Conservation (phyloP, 2,329 filamentous ascomycete genomes). For the Volutella citrinella region DNA sequence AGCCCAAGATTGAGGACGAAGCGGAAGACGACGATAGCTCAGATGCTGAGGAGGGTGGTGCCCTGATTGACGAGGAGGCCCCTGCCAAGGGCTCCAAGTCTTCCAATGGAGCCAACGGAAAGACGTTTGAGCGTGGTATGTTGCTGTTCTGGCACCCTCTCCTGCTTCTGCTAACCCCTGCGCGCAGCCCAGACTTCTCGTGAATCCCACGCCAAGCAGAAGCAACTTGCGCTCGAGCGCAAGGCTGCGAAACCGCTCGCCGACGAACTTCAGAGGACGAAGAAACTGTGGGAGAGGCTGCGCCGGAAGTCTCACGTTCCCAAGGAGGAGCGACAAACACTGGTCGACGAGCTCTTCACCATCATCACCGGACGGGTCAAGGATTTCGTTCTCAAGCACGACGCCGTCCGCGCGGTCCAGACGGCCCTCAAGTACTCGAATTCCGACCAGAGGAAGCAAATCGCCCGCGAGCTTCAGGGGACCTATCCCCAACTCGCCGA, state of each 20-base stretch:
- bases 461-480: constrained; percentile 81
- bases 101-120: constrained; percentile 31
- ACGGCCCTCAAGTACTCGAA: constrained; percentile 96
- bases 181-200: constrained; percentile 67
- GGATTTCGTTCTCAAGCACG: constrained; percentile 98
- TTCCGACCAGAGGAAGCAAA: constrained; percentile 77
- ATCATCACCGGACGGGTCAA: constrained; percentile 90
- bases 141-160: constrained; percentile 6
- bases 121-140: constrained; percentile 42
- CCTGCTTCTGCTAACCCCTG: constrained; percentile 8
- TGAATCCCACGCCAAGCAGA: constrained; percentile 92
- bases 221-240: constrained; percentile 80
- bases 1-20: constrained; percentile 39
- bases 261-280: constrained; percentile 81
- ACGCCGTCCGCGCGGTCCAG: constrained; percentile 93
- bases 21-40: constrained; percentile 44
- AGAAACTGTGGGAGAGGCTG: constrained; percentile 95
- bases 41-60: constrained; percentile 54
- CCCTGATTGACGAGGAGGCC: constrained; percentile 39
- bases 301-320: constrained; percentile 92
- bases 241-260: constrained; percentile 92
- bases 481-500: constrained; percentile 83
- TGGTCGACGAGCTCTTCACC: constrained; percentile 84
- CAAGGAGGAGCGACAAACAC: constrained; percentile 78
- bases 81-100: constrained; percentile 35